Conservation (phyloP, 148 eudicot species). For the Salicornia ramosissima region DNA sequence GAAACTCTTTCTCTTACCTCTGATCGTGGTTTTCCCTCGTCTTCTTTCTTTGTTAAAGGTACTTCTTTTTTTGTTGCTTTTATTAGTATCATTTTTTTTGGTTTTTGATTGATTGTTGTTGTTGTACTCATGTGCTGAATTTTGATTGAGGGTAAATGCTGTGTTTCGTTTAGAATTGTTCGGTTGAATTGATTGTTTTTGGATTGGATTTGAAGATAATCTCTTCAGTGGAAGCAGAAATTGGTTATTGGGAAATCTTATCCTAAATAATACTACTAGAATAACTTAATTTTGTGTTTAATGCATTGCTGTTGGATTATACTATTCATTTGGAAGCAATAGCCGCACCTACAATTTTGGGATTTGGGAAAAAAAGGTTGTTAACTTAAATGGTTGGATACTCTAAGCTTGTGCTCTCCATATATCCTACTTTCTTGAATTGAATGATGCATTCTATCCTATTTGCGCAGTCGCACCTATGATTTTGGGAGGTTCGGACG, state of each 20-base stretch:
- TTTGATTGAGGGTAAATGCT: neutral
- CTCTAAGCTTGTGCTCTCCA: no score
- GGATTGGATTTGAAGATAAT: no score
- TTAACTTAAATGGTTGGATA: no score
- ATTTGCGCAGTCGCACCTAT: neutral
- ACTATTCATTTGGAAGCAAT: no score
- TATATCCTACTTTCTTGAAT: no score
- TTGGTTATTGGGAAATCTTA: no score
- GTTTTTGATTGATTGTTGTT: neutral
- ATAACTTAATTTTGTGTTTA: no score
- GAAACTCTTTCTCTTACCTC: constrained; percentile 40
- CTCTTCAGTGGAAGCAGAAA: no score
- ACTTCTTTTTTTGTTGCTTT: neutral
- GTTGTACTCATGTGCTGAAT: no score
- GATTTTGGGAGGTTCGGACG: neutral
- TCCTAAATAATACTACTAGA: no score
- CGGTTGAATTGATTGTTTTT: neutral
- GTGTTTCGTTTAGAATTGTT: neutral
- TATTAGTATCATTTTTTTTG: neutral
- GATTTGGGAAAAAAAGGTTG: neutral
- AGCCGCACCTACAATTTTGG: neutral
- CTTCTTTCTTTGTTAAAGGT: constrained; percentile 51
- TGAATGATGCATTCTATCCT: no score
- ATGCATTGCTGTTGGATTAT: no score
- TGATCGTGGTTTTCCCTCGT: constrained; percentile 57